Conservation (phyloP, 257 asterid species). For the Anisodus tanguticus region DNA sequence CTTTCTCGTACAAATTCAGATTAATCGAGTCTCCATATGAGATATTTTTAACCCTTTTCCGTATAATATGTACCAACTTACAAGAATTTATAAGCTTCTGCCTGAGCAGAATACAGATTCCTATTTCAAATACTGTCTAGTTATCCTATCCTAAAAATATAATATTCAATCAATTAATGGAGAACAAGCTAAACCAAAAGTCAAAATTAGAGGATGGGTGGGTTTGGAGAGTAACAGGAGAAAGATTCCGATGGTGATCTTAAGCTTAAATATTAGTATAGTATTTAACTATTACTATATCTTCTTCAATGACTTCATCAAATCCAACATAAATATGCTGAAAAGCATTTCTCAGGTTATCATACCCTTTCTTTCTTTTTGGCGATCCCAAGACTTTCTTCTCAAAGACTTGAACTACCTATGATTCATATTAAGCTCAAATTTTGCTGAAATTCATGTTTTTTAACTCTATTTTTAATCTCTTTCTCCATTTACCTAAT, state of each 20-base stretch:
- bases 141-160: too few species aligned
- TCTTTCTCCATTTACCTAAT: background rate
- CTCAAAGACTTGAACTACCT: background rate
- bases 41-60: too few species aligned
- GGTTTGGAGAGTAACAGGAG: background rate
- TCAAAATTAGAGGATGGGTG: background rate
- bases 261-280: background rate
- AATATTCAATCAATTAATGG: background rate
- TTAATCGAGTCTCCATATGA: too few species aligned
- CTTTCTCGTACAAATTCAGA: too few species aligned
- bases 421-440: background rate
- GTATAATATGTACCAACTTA: too few species aligned
- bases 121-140: too few species aligned
- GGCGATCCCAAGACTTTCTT: background rate
- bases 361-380: background rate
- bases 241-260: background rate
- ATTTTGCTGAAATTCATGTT: background rate
- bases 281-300: background rate
- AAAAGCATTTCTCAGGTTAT: background rate
- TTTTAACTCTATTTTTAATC: too few species aligned
- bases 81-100: too few species aligned
- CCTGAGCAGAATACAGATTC: too few species aligned
- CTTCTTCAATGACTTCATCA: constrained; percentile 1
- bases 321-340: background rate
- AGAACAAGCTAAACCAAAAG: background rate